These are phyloP conservation scores for Trapa incisa DNA, from an alignment of 345 rosid species.

Conservation along the genomic window DNA sequence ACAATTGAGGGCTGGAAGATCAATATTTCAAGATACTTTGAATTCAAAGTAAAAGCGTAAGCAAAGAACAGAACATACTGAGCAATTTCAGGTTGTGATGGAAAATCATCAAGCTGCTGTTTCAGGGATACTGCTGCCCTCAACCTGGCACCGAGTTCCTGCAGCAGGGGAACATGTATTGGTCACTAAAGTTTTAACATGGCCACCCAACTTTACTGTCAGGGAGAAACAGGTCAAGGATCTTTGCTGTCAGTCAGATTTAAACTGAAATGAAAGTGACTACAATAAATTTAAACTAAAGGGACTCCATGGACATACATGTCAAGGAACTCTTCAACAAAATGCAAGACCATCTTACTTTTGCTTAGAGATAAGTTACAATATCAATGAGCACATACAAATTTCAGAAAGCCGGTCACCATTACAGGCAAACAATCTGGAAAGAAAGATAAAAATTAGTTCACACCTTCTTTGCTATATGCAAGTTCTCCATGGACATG, in stretches of 20 bases:
- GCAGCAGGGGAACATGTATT: constrained; percentile 3
- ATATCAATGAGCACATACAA: neutral
- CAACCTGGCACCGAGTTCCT: constrained; percentile 62
- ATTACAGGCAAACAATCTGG: neutral
- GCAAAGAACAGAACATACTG: constrained; percentile 42
- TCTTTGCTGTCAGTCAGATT: neutral
- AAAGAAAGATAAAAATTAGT: neutral
- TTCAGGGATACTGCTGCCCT: constrained; percentile 42
- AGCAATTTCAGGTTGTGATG: constrained; percentile 61
- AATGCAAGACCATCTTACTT: neutral
- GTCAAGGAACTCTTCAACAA: neutral
- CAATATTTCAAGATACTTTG: neutral
- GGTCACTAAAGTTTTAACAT: constrained; percentile 1
- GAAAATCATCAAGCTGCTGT: constrained; percentile 53
- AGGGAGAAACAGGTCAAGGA: neutral
- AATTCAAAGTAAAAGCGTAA: constrained; percentile 2
- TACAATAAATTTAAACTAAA: neutral
- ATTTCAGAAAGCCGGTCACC: neutral
- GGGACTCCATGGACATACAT: neutral
- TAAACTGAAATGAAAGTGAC: neutral
- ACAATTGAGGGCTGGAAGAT: neutral
- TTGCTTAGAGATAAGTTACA: neutral
- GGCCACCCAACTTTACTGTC: neutral
- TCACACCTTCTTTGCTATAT: constrained; percentile 50
- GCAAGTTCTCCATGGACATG: constrained; percentile 28